Evolutionary conservation across 2,329 filamentous ascomycete genomes (phyloP).

Genomic region (Cryphonectria japonica): DNA sequence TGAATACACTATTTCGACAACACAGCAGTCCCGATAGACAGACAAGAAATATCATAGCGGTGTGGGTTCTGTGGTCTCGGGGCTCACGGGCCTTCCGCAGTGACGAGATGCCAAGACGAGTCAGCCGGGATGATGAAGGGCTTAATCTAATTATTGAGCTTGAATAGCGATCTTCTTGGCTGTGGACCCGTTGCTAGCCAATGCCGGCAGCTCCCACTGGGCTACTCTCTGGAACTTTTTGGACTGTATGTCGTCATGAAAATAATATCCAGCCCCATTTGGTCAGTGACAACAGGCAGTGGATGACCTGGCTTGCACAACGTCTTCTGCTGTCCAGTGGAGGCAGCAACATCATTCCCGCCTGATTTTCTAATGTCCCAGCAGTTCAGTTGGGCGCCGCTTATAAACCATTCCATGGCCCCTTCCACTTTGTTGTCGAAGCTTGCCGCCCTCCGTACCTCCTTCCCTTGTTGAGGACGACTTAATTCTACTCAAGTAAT

Average conservation of each 20-base stretch:
- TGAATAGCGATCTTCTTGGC: conserved; percentile 6
- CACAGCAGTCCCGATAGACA: no score
- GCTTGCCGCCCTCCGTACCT: not conserved
- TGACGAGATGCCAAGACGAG: conserved; percentile 15
- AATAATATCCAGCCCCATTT: not conserved
- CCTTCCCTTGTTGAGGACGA: not conserved
- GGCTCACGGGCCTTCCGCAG: not conserved
- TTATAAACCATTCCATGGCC: not conserved
- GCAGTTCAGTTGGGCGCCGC: not conserved
- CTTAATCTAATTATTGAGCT: not conserved
- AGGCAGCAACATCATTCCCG: not conserved
- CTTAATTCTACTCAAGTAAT: not conserved
- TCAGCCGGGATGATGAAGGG: not conserved
- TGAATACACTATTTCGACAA: no score
- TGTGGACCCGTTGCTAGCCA: conserved; percentile 1
- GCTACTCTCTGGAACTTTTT: not conserved
- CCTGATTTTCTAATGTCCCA: not conserved
- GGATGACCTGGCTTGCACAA: not conserved
- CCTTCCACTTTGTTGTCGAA: not conserved
- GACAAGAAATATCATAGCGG: no score
- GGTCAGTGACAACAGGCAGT: no score
- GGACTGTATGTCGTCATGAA: conserved; percentile 13
- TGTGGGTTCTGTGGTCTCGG: not conserved
- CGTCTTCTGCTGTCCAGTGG: not conserved
- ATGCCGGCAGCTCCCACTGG: not conserved